A percentile compares a stretch with the other conserved stretches of the same genome.
These are phyloP conservation scores for Neospermospora avenae DNA, from an alignment of 2,329 filamentous ascomycete genomes.

Conservation along the genomic window DNA sequence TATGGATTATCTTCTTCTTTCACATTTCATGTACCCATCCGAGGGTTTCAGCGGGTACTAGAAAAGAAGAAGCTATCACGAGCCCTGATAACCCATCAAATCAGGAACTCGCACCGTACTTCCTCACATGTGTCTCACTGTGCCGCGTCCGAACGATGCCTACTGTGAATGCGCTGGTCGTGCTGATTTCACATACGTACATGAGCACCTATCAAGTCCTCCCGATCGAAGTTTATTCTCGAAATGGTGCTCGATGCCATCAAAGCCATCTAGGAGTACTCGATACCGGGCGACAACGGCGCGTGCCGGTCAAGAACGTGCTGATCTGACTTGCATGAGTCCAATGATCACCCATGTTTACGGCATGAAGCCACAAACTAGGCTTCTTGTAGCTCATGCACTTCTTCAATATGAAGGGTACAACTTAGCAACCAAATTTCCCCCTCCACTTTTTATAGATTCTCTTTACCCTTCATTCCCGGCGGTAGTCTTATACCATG, in stretches of 20 bases:
- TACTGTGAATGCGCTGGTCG: conserved; percentile 14
- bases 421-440: background rate
- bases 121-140: conserved; percentile 6
- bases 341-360: conserved; percentile 2
- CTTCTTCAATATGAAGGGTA: background rate
- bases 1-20: background rate
- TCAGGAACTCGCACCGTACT: conserved; percentile 8
- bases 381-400: conserved; percentile 4
- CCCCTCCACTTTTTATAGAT: conserved; percentile 15
- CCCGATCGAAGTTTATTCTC: background rate
- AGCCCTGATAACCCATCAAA: conserved; percentile 6
- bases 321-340: conserved; percentile 9
- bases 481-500: conserved; percentile 55
- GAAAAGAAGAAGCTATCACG: conserved; percentile 8
- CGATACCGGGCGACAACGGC: conserved; percentile 7
- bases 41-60: background rate
- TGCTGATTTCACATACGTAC: conserved; percentile 3
- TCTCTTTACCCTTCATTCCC: conserved; percentile 38
- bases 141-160: conserved; percentile 14
- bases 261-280: background rate
- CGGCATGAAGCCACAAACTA: background rate
- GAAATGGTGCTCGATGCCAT: background rate
- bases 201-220: conserved; percentile 6
- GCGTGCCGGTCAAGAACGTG: conserved; percentile 9
- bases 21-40: background rate